Conservation (phyloP, 2,329 filamentous ascomycete genomes). For the Colletotrichum ledebouriae region DNA sequence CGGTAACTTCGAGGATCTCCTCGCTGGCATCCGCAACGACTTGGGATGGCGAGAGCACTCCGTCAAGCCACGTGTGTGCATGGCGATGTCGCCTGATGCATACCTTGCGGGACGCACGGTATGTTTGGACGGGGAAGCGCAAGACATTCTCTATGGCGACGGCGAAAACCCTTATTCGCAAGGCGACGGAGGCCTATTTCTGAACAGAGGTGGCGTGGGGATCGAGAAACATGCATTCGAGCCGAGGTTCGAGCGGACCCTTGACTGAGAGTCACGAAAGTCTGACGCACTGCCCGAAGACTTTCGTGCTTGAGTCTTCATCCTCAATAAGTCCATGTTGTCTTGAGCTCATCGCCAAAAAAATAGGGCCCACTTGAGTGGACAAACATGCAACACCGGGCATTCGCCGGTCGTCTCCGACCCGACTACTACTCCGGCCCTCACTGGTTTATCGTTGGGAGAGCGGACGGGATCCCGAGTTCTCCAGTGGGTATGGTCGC, state of each 20-base stretch:
- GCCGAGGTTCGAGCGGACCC: slow-evolving; percentile 3
- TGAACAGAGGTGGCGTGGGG: neutral
- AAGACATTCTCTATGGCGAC: slow-evolving; percentile 45
- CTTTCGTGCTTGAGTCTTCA: neutral
- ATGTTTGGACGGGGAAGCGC: slow-evolving; percentile 34
- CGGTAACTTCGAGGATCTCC: slow-evolving; percentile 36
- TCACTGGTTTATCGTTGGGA: too few species aligned
- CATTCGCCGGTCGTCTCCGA: too few species aligned
- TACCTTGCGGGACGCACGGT: neutral
- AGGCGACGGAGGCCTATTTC: rapidly evolving
- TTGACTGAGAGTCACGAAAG: too few species aligned
- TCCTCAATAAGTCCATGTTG: too few species aligned
- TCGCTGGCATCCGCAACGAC: slow-evolving; percentile 44
- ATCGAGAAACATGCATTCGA: slow-evolving; percentile 1
- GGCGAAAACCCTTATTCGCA: slow-evolving; percentile 44
- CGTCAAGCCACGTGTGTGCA: slow-evolving; percentile 24
- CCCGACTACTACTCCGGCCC: too few species aligned
- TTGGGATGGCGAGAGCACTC: slow-evolving; percentile 42
- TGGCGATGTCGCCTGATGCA: neutral
- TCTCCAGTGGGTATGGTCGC: too few species aligned
- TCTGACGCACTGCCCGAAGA: too few species aligned
- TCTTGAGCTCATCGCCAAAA: too few species aligned
- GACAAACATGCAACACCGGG: too few species aligned
- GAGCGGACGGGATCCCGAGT: neutral
- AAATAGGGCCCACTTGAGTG: neutral